Base-by-base conservation (phyloP, 106 monocot species). In the Triglochin maritima region DNA sequence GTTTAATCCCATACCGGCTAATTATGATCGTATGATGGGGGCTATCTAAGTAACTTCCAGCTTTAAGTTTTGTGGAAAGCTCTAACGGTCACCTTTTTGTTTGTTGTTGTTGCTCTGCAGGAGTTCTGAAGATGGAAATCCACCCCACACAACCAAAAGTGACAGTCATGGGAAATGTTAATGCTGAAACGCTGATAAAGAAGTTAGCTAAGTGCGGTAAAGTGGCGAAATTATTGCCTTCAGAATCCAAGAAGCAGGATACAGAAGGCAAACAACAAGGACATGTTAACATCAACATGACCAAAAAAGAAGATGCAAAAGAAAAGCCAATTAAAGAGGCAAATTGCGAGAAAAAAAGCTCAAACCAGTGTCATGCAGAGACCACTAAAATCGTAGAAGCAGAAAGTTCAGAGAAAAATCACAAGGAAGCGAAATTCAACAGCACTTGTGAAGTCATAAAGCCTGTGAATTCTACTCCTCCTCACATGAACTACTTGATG, bases 91-190 rank as follows among this genome's bases (percentile, higher is more conserved):
- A 29, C 29, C 29, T 1, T 29, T 29, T 29, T 29, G n/a, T n/a
- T n/a, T n/a, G n/a, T n/a, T n/a, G n/a, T 17, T 41, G n/a, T 29
- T 29, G 29, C 41, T 42, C 3, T 76, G 61, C 67, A 93, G 92
- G 92, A 16, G 88, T 88, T 56, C 64, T 93, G 68, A 89, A 71
- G 74, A 77, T 79, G 67, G 89, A 94, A 65, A 89, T 94, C 71
- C 84, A 94, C 64, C 84, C 86, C 10, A 79, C 80, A 44, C 92
- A 83, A 54, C 81, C 85, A 5, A 88, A 75, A 58, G 77, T 93
- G 70, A 88, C 92, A 1, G 79, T 93, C 41, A 55, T 70, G 15
- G 92, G 92, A 53, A 78, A 81, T 53, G 74, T 83, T 7, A 85
- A 88, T 13, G 68, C 54, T 12, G 50, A 49, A 13, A 78, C 70